These are phyloP conservation scores for Cutaneotrichosporon sp. DNA, from an alignment of 1,284 basidiomycete species.

Conservation along the genomic window DNA sequence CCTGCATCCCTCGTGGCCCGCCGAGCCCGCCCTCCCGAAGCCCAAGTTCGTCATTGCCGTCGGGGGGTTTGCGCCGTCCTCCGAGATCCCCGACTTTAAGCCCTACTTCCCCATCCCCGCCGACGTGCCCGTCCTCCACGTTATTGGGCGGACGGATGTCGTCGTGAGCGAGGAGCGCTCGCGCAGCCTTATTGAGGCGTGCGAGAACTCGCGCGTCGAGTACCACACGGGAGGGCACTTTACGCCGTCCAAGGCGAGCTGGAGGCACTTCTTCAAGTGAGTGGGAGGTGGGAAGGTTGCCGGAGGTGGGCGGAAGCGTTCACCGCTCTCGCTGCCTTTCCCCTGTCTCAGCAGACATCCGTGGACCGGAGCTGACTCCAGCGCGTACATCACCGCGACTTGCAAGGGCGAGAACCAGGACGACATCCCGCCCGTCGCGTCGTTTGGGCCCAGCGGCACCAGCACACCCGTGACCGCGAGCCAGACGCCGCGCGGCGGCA, in stretches of 20 bases:
- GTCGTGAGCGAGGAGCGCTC: slow-evolving; percentile 74
- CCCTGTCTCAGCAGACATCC: neutral
- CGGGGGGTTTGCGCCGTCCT: slow-evolving; percentile 49
- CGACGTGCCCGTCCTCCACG: slow-evolving; percentile 72
- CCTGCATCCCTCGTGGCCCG: slow-evolving; percentile 64
- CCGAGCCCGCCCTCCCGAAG: slow-evolving; percentile 63
- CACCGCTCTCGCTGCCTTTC: neutral
- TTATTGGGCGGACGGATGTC: slow-evolving; percentile 77
- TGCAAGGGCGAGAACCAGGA: slow-evolving; percentile 43
- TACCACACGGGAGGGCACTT: slow-evolving; percentile 54
- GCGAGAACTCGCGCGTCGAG: slow-evolving; percentile 54
- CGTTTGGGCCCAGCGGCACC: slow-evolving; percentile 40
- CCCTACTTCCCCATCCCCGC: slow-evolving; percentile 51
- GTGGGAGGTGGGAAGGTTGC: no score
- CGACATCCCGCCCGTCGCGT: slow-evolving; percentile 40
- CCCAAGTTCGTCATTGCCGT: slow-evolving; percentile 68
- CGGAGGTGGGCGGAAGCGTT: no score
- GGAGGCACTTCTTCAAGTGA: slow-evolving; percentile 53
- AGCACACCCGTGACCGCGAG: slow-evolving; percentile 29
- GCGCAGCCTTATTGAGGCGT: slow-evolving; percentile 63
- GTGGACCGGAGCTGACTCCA: slow-evolving; percentile 16
- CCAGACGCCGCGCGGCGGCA: slow-evolving; percentile 16
- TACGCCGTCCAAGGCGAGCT: slow-evolving; percentile 51
- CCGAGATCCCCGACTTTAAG: slow-evolving; percentile 56
- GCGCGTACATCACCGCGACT: slow-evolving; percentile 53